Evolutionary conservation across 352 stramenopile species (phyloP).

Genomic region (Phytophthora colocasiae): DNA sequence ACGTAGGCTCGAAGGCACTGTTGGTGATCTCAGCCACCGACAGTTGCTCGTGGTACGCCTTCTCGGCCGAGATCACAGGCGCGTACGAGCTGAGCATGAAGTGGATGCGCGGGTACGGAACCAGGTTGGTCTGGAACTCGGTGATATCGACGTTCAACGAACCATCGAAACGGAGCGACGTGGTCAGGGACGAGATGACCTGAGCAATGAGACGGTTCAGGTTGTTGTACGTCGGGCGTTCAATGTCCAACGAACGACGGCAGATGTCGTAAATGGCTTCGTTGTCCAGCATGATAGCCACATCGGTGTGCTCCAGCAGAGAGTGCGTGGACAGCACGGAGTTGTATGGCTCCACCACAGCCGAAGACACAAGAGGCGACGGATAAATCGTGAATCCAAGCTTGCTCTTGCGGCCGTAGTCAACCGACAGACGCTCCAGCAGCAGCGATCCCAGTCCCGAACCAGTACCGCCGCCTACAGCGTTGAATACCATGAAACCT

Average conservation of each 20-base stretch:
- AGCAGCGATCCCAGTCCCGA: conserved; percentile 97
- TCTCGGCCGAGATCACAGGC: conserved; percentile 96
- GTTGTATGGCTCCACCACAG: conserved; percentile 99
- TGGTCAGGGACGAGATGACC: conserved; percentile 96
- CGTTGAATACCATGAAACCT: conserved; percentile 98
- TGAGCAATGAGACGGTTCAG: conserved; percentile 97
- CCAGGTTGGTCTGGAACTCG: conserved; percentile 98
- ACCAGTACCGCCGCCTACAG: conserved; percentile 97
- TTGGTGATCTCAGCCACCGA: conserved; percentile 98
- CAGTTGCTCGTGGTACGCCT: conserved; percentile 95
- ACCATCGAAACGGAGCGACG: conserved; percentile 97
- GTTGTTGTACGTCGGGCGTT: conserved; percentile 97
- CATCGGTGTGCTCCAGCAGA: conserved; percentile 97
- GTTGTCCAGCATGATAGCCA: conserved; percentile 97
- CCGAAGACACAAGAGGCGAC: conserved; percentile 96
- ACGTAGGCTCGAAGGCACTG: conserved; percentile 94
- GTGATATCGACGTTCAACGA: conserved; percentile 97
- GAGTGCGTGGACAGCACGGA: conserved; percentile 96
- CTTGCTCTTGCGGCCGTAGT: conserved; percentile 98
- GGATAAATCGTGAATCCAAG: conserved; percentile 98
- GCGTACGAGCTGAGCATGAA: conserved; percentile 98
- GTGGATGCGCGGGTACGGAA: conserved; percentile 97
- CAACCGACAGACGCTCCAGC: conserved; percentile 96
- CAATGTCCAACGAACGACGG: conserved; percentile 95
- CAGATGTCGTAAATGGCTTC: conserved; percentile 97